Conservation (phyloP, 768 basidiomycete genomes). For the Russula brevipes region DNA sequence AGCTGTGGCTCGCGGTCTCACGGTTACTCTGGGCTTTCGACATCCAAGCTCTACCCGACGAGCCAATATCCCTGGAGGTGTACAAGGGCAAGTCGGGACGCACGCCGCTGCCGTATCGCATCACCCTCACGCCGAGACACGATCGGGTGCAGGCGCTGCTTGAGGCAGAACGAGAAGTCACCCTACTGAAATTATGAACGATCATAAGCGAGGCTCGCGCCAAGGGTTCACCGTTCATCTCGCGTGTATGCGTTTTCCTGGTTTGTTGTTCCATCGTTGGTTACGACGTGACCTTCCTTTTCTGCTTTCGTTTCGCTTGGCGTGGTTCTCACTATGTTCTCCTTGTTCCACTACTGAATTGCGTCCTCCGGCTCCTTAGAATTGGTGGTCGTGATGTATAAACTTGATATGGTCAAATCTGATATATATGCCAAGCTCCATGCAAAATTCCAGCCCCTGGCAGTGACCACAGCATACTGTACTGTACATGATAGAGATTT, state of each 20-base stretch:
- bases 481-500: too few relatives aligned
- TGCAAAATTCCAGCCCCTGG: too few relatives aligned
- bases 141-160: conserved; percentile 19
- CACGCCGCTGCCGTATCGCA: conserved; percentile 41
- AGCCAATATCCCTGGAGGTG: conserved; percentile 42
- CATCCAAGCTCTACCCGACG: conserved; percentile 38
- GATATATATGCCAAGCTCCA: too few relatives aligned
- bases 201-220: too few relatives aligned
- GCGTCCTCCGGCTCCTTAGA: too few relatives aligned
- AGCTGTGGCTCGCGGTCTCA: conserved; percentile 42
- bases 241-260: background rate
- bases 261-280: background rate
- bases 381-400: too few relatives aligned
- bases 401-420: too few relatives aligned
- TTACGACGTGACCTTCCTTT: background rate
- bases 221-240: background rate
- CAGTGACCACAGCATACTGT: too few relatives aligned
- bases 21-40: conserved; percentile 46
- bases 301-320: too few relatives aligned
- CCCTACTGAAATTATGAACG: conserved; percentile 16
- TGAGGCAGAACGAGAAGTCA: conserved; percentile 18
- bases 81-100: conserved; percentile 44
- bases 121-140: conserved; percentile 28
- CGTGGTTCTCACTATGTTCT: background rate
- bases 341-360: background rate